Evolutionary conservation across 164 flowering plant genomes (phyloP).

Genomic region (Magnolia sinica): DNA sequence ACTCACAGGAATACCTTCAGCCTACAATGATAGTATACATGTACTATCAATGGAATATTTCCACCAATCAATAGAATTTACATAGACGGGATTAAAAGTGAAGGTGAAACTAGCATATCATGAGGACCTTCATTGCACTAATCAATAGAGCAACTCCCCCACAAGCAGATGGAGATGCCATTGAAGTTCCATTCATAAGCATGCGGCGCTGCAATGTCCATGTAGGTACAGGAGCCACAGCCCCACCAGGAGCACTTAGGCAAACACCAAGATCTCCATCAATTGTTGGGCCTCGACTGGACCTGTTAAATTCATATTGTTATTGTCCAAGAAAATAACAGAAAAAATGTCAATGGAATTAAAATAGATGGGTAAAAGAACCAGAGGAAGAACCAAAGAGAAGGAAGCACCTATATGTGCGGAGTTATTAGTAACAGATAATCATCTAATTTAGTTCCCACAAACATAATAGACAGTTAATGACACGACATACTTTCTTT

Average conservation of each 20-base stretch:
- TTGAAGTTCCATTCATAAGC: slow-evolving; percentile 99
- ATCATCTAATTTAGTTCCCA: neutral
- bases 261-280: slow-evolving; percentile 96
- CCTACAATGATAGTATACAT: slow-evolving; percentile 40
- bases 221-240: slow-evolving; percentile 97
- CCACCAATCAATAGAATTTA: slow-evolving; percentile 1
- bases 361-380: neutral
- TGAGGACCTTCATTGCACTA: slow-evolving; percentile 78
- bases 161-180: slow-evolving; percentile 99
- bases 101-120: neutral
- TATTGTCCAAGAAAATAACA: neutral
- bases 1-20: slow-evolving; percentile 80
- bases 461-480: no score
- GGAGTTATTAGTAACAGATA: neutral
- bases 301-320: slow-evolving; percentile 46
- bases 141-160: slow-evolving; percentile 91
- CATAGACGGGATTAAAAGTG: neutral
- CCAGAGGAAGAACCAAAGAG: neutral
- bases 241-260: slow-evolving; percentile 99
- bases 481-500: no score
- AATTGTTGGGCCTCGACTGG: slow-evolving; percentile 94
- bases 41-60: neutral
- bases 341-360: neutral
- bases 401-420: neutral
- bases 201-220: slow-evolving; percentile 96